Conservation (phyloP, 2,329 filamentous ascomycete species). For the Penicillium glabrum region DNA sequence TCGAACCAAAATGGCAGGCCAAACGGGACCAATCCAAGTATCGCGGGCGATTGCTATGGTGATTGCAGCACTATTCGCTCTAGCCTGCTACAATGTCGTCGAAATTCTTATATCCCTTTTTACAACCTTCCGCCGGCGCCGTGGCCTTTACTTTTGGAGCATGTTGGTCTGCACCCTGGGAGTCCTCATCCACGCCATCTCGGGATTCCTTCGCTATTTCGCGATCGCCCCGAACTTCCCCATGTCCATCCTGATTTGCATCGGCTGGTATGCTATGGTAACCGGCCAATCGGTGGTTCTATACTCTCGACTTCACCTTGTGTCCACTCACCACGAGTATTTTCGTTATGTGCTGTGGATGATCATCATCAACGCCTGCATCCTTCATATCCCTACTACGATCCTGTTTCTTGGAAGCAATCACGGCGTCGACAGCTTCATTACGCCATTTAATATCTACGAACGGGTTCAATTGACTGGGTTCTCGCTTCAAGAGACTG, state of each 20-base stretch:
- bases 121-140: slow-evolving; percentile 18
- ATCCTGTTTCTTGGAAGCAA: slow-evolving; percentile 32
- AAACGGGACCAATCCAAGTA: slow-evolving; percentile 15
- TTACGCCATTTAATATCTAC: slow-evolving; percentile 35
- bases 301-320: slow-evolving; percentile 42
- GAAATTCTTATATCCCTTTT: slow-evolving; percentile 21
- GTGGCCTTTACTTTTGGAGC: slow-evolving; percentile 24
- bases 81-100: slow-evolving; percentile 15
- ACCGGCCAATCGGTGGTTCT: slow-evolving; percentile 43
- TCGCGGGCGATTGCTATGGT: slow-evolving; percentile 17
- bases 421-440: slow-evolving; percentile 20
- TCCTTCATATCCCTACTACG: slow-evolving; percentile 38
- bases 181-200: slow-evolving; percentile 18
- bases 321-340: slow-evolving; percentile 26
- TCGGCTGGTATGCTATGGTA: slow-evolving; percentile 44
- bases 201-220: slow-evolving; percentile 18
- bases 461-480: slow-evolving; percentile 52
- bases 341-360: slow-evolving; percentile 34
- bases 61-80: slow-evolving; percentile 13
- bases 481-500: slow-evolving; percentile 52
- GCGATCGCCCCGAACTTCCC: slow-evolving; percentile 23
- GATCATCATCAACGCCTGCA: slow-evolving; percentile 39
- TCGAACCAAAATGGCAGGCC: slow-evolving; percentile 10
- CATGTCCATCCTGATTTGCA: slow-evolving; percentile 30
- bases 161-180: slow-evolving; percentile 19